Conservation (phyloP, 1,284 basidiomycete species). For the Naganishia cerealis region DNA sequence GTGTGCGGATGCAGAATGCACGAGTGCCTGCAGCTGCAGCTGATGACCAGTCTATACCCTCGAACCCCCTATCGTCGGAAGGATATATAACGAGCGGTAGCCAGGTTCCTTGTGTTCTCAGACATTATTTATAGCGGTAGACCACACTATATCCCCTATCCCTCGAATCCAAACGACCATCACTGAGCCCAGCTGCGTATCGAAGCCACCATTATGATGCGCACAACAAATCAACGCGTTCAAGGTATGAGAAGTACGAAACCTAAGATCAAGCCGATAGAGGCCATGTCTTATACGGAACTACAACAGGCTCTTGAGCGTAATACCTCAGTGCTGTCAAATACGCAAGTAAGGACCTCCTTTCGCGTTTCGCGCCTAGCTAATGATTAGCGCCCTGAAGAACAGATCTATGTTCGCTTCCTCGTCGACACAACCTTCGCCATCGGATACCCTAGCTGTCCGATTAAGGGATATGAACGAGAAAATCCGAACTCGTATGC, state of each 20-base stretch:
- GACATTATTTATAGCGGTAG: too few species aligned
- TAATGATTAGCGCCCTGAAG: not conserved
- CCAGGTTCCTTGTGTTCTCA: not conserved
- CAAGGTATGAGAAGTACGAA: conserved; percentile 26
- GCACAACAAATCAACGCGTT: conserved; percentile 24
- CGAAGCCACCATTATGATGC: conserved; percentile 23
- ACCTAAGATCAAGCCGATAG: conserved; percentile 20
- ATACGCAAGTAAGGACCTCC: conserved; percentile 12
- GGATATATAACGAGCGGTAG: not conserved
- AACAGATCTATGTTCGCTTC: conserved; percentile 27
- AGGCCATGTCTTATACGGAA: conserved; percentile 19
- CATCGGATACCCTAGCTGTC: conserved; percentile 12
- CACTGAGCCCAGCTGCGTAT: not conserved
- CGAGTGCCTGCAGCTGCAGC: not conserved
- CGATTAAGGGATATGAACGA: conserved; percentile 17
- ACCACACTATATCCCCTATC: too few species aligned
- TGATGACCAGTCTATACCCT: conserved; percentile 4
- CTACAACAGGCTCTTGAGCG: conserved; percentile 18
- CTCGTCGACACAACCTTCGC: conserved; percentile 9
- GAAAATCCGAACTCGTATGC: conserved; percentile 11
- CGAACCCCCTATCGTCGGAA: not conserved
- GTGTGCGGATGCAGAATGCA: not conserved
- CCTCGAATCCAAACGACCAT: not conserved
- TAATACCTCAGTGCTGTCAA: conserved; percentile 14
- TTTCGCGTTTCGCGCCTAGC: not conserved